Base-by-base conservation (phyloP, 768 basidiomycete genomes). In the Inosperma sp. region DNA sequence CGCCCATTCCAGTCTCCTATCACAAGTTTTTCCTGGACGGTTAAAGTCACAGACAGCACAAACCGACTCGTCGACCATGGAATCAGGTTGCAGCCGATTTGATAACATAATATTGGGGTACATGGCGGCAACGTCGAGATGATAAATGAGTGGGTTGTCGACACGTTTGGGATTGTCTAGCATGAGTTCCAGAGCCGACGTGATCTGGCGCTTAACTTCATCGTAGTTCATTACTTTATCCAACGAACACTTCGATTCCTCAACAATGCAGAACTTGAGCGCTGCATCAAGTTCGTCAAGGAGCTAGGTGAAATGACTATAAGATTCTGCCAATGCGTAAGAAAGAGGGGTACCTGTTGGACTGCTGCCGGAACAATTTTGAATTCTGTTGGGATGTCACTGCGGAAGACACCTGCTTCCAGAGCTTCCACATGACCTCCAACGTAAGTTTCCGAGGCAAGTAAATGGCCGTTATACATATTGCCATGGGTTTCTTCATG, bases 81-180 rank as follows among this genome's bases (percentile, higher is more conserved):
- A 96, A 69, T 99, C 96, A 2, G 96, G 96, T 59, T 99, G 96
- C 2, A 99, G 78, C 27, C 96, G 90, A 65, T 99, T 99, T 14
- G 94, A 97, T 75, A 99, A 85, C 96, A 99, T 99, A 81, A 99
- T 98, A 68, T 98, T 99, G 50, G 96, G 96, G 66, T 99, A 98
- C 96, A 99, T 99, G 56, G 96, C 96, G 2, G 96, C 96, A 55
- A 99, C 96, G 62, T 99, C 96, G 61, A 98, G 70, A 68, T 99
- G 96, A 69, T 99, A 99, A 63, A 99, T 98, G 56, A 98, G 82
- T 0, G 96, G 96, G 10, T 84, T 88, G 72, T 98, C 94, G 35
- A 76, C 74, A 12, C 95, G 89, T 48, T 83, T 79, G 0, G 96
- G 95, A 52, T 87, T 83, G 70, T 98, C 93, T 22, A 92, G 91